Percentiles rank a stretch among this genome's conserved stretches.
phyloP scores from a whole-genome alignment of 495 filamentous ascomycete genomes.

The Podospora sp. region DNA sequence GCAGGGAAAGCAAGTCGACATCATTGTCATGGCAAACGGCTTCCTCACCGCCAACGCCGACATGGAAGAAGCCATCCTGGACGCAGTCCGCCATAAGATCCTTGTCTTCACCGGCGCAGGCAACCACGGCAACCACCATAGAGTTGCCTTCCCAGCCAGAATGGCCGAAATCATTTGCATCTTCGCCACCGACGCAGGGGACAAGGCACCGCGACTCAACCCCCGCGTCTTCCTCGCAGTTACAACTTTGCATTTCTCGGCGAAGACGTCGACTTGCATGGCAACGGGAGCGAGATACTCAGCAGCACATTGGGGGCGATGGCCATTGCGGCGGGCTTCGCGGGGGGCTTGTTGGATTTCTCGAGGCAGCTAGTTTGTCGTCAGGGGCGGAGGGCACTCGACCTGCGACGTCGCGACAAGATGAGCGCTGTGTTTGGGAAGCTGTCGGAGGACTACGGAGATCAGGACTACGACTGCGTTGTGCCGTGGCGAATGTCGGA shows the following conservation, averaged over 20 bases:
- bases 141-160: slow-evolving; percentile 20
- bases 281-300: neutral
- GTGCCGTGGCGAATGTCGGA: slow-evolving; percentile 17
- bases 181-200: slow-evolving; percentile 21
- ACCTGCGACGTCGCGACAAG: slow-evolving; percentile 16
- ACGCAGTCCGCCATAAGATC: neutral
- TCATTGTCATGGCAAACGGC: slow-evolving; percentile 17
- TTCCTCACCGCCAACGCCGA: slow-evolving; percentile 4
- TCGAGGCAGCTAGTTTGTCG: slow-evolving; percentile 23
- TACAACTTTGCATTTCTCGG: slow-evolving; percentile 25
- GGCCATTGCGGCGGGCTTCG: slow-evolving; percentile 26
- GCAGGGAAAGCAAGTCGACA: slow-evolving; percentile 16
- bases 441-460: neutral
- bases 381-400: neutral
- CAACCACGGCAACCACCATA: slow-evolving; percentile 7
- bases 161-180: slow-evolving; percentile 23
- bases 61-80: slow-evolving; percentile 7
- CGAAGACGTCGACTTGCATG: slow-evolving; percentile 6
- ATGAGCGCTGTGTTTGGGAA: slow-evolving; percentile 18
- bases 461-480: slow-evolving; percentile 20
- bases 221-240: neutral
- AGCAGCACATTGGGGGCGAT: neutral
- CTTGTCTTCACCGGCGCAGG: slow-evolving; percentile 22
- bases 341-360: slow-evolving; percentile 26
- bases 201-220: neutral